These are phyloP conservation scores for Rosellinia necatrix DNA, from an alignment of 2,329 filamentous ascomycete species.

Conservation along the genomic window DNA sequence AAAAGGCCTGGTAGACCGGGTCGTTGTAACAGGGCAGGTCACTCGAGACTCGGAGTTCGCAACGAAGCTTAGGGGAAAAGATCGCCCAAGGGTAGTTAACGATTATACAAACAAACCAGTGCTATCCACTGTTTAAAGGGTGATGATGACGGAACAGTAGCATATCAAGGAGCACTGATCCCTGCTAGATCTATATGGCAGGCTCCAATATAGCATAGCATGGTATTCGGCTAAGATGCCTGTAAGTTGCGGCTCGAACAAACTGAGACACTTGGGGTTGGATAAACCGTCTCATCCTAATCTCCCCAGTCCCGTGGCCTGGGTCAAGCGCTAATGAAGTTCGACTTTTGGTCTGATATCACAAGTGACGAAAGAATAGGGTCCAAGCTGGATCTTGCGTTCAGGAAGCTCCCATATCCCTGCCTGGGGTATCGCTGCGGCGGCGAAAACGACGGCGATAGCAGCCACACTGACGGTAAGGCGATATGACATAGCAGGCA, in stretches of 20 bases:
- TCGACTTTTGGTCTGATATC: background rate
- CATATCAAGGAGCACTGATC: conserved; percentile 3
- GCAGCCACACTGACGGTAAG: no score
- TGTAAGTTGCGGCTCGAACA: conserved; percentile 34
- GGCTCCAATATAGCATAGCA: conserved; percentile 8
- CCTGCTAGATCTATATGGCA: conserved; percentile 6
- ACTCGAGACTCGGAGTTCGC: background rate
- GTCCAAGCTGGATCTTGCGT: background rate
- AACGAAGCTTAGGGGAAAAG: conserved; percentile 1
- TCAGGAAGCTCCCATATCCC: no score
- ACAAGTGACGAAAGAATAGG: background rate
- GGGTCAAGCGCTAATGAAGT: conserved; percentile 27
- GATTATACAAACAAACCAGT: conserved; percentile 4
- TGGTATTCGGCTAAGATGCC: conserved; percentile 16
- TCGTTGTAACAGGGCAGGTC: background rate
- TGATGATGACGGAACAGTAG: background rate
- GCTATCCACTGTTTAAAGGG: background rate
- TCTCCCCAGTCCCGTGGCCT: conserved; percentile 33
- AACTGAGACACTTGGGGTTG: conserved; percentile 36
- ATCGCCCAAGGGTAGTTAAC: conserved; percentile 3
- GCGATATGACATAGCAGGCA: background rate
- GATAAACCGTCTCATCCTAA: conserved; percentile 41
- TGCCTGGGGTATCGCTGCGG: no score
- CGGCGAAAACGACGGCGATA: no score
- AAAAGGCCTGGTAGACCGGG: conserved; percentile 6